Conservation (phyloP, 2,329 filamentous ascomycete genomes). For the Epichloe brachyelytri region DNA sequence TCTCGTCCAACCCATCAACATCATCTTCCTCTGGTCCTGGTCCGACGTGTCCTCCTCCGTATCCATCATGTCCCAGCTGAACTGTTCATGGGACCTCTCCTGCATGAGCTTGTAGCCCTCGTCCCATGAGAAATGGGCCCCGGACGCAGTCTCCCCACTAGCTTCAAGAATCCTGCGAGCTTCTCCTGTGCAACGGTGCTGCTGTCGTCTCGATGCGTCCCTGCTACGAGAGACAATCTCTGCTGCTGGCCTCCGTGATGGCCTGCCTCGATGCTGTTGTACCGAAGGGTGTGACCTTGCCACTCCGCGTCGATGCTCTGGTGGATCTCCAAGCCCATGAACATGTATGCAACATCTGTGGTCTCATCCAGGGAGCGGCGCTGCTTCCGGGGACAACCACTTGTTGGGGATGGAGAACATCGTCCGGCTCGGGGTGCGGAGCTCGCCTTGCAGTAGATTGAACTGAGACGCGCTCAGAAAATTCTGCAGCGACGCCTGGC, state of each 20-base stretch:
- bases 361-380: not conserved
- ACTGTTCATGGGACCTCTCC: conserved; percentile 14
- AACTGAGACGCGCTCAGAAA: conserved; percentile 35
- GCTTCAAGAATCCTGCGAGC: conserved; percentile 12
- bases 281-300: conserved; percentile 32
- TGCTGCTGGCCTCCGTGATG: conserved; percentile 37
- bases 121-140: conserved; percentile 22
- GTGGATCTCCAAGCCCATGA: conserved; percentile 40
- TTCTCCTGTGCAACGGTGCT: not conserved
- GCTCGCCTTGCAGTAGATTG: conserved; percentile 27
- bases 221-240: conserved; percentile 30
- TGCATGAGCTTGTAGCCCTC: conserved; percentile 18
- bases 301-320: conserved; percentile 30
- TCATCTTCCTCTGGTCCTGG: not conserved
- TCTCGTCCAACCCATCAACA: not conserved
- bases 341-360: conserved; percentile 22
- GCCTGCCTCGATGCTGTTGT: conserved; percentile 39
- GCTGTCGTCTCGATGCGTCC: not conserved
- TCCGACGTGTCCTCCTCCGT: conserved; percentile 3
- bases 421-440: conserved; percentile 25
- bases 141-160: conserved; percentile 18
- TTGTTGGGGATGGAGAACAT: conserved; percentile 19
- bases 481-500: conserved; percentile 23
- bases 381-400: conserved; percentile 5
- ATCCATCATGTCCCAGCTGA: conserved; percentile 15